Conservation (phyloP, 805 yeast species). For the Blastobotrys attinorum region DNA sequence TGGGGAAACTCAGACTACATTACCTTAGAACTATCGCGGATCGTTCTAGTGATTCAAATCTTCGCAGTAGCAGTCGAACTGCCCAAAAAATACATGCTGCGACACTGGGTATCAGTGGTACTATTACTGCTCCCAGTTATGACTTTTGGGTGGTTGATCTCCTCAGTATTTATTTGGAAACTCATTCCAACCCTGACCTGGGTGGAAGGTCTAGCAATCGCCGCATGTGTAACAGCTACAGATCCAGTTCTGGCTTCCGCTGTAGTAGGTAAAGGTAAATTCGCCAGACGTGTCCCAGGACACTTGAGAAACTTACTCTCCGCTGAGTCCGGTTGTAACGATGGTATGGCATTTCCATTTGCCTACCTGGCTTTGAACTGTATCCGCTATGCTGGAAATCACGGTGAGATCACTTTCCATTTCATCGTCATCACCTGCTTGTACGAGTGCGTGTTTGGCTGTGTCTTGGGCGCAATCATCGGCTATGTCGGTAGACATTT, state of each 20-base stretch:
- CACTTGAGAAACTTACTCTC: constrained; percentile 75
- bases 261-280: constrained; percentile 89
- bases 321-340: constrained; percentile 88
- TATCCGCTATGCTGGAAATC: constrained; percentile 56
- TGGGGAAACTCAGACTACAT: constrained; percentile 85
- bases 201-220: constrained; percentile 60
- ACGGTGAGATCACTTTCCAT: constrained; percentile 62
- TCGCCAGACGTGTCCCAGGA: constrained; percentile 88
- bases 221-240: constrained; percentile 90
- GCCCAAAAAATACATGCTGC: constrained; percentile 81
- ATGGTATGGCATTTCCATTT: constrained; percentile 95
- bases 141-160: constrained; percentile 84
- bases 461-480: constrained; percentile 60
- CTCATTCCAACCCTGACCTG: constrained; percentile 68
- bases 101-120: constrained; percentile 72
- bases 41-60: constrained; percentile 78
- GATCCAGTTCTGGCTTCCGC: constrained; percentile 95
- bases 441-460: constrained; percentile 78
- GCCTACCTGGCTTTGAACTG: constrained; percentile 61
- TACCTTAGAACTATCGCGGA: constrained; percentile 75
- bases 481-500: constrained; percentile 67
- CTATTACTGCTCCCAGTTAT: constrained; percentile 75
- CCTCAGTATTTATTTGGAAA: constrained; percentile 72
- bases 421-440: constrained; percentile 72
- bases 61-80: constrained; percentile 92